These are phyloP conservation scores for Phanerodontia chrysosporium DNA, from an alignment of 768 basidiomycete genomes.

Conservation along the genomic window DNA sequence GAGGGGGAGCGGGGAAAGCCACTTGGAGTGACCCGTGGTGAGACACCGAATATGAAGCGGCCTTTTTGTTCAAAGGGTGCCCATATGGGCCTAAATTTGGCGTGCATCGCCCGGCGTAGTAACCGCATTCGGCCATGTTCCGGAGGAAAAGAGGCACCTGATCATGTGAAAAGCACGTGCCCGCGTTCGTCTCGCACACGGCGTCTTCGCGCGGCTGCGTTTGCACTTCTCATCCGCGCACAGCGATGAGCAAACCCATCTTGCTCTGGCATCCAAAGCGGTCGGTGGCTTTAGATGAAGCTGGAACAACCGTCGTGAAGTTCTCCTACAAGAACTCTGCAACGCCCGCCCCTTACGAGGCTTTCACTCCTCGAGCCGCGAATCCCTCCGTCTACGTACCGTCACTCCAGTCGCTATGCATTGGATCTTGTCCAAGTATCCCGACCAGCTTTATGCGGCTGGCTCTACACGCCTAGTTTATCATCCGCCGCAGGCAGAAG, in stretches of 20 bases:
- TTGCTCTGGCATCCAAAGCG: constrained; percentile 17
- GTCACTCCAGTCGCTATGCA: constrained; percentile 50
- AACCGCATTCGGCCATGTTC: neutral
- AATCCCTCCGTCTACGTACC: constrained; percentile 33
- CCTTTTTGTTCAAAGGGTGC: neutral
- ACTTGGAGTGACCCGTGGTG: neutral
- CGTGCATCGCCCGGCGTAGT: neutral
- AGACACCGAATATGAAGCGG: neutral
- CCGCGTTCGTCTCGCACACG: neutral
- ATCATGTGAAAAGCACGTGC: constrained; percentile 2
- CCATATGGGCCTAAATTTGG: neutral
- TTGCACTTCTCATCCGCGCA: neutral
- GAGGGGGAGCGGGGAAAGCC: neutral
- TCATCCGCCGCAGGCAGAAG: constrained; percentile 20
- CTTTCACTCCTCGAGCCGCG: neutral
- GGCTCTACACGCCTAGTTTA: constrained; percentile 35
- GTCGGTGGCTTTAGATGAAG: constrained; percentile 20
- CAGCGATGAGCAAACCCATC: constrained; percentile 17
- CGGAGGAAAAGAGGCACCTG: neutral
- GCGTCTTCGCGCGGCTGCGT: too few species aligned
- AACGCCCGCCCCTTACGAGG: constrained; percentile 12
- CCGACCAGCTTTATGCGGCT: constrained; percentile 41
- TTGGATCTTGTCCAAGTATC: constrained; percentile 38
- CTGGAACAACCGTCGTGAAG: constrained; percentile 19
- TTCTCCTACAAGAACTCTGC: constrained; percentile 16